Evolutionary conservation across 345 rosid species (phyloP).

Genomic region (Turritis glabra): DNA sequence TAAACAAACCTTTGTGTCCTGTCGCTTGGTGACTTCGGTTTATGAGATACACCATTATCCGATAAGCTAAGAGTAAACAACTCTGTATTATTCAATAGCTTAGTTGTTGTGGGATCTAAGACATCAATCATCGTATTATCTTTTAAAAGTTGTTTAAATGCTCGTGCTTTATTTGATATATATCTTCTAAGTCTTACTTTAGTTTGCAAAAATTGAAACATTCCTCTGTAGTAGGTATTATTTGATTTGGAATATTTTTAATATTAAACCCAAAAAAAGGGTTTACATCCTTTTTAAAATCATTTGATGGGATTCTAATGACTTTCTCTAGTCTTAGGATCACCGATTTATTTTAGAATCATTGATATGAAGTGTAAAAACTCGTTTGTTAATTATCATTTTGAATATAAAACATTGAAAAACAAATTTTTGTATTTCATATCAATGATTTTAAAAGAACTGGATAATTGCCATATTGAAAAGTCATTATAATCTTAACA

Average conservation of each 20-base stretch:
- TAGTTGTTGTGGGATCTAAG: conserved; percentile 14
- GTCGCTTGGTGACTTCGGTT: conserved; percentile 24
- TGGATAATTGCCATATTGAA: not conserved
- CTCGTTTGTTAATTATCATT: not conserved
- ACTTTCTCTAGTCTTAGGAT: not conserved
- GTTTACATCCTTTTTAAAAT: no score
- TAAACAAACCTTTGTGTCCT: conserved; percentile 17
- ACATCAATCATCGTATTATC: conserved; percentile 12
- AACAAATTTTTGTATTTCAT: no score
- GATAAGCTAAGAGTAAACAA: conserved; percentile 20
- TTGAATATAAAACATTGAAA: no score
- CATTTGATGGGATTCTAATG: not conserved
- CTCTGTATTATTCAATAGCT: not conserved
- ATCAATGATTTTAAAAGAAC: not conserved
- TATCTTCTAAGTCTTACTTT: not conserved
- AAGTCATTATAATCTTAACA: not conserved
- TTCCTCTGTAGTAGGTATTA: not conserved
- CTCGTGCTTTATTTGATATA: not conserved
- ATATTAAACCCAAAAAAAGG: not conserved
- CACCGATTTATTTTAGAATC: not conserved
- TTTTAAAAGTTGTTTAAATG: not conserved
- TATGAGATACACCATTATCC: conserved; percentile 27
- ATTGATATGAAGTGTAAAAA: not conserved
- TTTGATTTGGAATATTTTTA: not conserved
- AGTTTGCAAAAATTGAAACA: not conserved